These are phyloP conservation scores for Gremmenia infestans DNA, from an alignment of 2,329 filamentous ascomycete genomes.

Conservation along the genomic window DNA sequence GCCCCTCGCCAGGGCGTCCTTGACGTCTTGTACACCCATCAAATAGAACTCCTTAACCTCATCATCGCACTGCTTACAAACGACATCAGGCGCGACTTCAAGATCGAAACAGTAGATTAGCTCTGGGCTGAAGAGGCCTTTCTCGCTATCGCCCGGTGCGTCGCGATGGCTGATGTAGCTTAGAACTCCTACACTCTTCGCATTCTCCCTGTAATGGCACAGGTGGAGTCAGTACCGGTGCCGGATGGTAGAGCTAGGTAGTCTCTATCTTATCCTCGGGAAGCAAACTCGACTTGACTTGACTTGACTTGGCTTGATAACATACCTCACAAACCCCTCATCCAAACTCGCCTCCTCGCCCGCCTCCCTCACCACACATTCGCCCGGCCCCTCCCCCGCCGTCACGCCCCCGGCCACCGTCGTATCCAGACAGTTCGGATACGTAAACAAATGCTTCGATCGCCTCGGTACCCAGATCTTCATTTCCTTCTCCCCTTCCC, in stretches of 20 bases:
- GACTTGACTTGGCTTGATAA: too few species aligned
- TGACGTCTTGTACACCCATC: slow-evolving; percentile 56
- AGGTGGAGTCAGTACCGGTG: too few species aligned
- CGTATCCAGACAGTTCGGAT: slow-evolving; percentile 71
- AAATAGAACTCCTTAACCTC: slow-evolving; percentile 75
- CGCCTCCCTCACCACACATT: slow-evolving; percentile 66
- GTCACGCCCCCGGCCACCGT: slow-evolving; percentile 75
- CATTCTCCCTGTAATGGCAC: slow-evolving; percentile 24
- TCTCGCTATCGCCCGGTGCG: slow-evolving; percentile 54
- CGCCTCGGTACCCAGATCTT: slow-evolving; percentile 70
- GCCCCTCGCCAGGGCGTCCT: slow-evolving; percentile 54
- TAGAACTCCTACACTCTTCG: slow-evolving; percentile 53
- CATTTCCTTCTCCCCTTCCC: slow-evolving; percentile 27
- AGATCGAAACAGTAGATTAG: slow-evolving; percentile 74
- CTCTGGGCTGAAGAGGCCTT: slow-evolving; percentile 57
- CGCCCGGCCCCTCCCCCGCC: slow-evolving; percentile 58
- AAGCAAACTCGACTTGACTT: too few species aligned
- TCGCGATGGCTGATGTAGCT: slow-evolving; percentile 64
- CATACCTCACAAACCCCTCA: slow-evolving; percentile 48
- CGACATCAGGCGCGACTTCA: slow-evolving; percentile 52
- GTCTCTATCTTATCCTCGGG: too few species aligned
- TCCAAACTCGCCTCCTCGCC: slow-evolving; percentile 69
- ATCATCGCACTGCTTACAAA: slow-evolving; percentile 65
- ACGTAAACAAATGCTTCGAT: slow-evolving; percentile 63
- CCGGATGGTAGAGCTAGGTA: too few species aligned